Percentiles rank a stretch among this genome's conserved stretches.
Conservation (phyloP, 768 basidiomycete genomes). For the Daedaleopsis nitida region DNA sequence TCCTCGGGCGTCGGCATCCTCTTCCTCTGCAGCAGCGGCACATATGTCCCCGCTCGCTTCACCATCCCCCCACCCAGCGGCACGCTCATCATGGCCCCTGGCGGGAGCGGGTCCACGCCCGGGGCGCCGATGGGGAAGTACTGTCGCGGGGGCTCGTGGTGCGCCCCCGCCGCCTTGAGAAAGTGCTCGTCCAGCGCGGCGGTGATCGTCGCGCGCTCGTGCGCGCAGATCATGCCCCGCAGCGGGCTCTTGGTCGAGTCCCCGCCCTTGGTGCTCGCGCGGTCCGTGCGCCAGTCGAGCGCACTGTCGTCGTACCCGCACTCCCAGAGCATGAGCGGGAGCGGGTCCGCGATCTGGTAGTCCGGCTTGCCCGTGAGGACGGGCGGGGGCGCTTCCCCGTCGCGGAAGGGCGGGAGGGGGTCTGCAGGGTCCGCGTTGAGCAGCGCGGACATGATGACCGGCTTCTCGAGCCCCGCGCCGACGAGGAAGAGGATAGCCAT, state of each 20-base stretch:
- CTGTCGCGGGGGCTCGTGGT: slow-evolving; percentile 47
- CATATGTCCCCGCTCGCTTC: slow-evolving; percentile 62
- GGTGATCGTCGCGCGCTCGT: slow-evolving; percentile 64
- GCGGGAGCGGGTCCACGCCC: slow-evolving; percentile 8
- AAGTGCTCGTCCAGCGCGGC: slow-evolving; percentile 69
- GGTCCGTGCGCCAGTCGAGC: slow-evolving; percentile 72
- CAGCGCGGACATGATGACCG: slow-evolving; percentile 68
- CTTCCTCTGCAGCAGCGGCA: slow-evolving; percentile 65
- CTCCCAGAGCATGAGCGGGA: slow-evolving; percentile 92
- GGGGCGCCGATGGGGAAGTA: slow-evolving; percentile 38
- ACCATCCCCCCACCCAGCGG: slow-evolving; percentile 75
- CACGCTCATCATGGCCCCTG: slow-evolving; percentile 43
- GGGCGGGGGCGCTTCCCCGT: slow-evolving; percentile 39
- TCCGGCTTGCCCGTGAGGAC: slow-evolving; percentile 76
- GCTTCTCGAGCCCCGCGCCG: slow-evolving; percentile 76
- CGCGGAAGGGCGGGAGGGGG: slow-evolving; percentile 38
- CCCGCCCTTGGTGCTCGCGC: slow-evolving; percentile 36
- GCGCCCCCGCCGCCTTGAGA: slow-evolving; percentile 51
- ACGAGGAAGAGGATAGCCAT: slow-evolving; percentile 90
- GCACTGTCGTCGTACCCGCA: slow-evolving; percentile 71
- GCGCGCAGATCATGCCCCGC: slow-evolving; percentile 27
- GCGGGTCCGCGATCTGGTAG: slow-evolving; percentile 91
- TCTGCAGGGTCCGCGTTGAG: slow-evolving; percentile 63
- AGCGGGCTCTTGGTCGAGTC: slow-evolving; percentile 23
- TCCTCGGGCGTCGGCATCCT: slow-evolving; percentile 71